Evolutionary conservation across 2,329 filamentous ascomycete genomes (phyloP).

Genomic region (Sporothrix variecibatus): DNA sequence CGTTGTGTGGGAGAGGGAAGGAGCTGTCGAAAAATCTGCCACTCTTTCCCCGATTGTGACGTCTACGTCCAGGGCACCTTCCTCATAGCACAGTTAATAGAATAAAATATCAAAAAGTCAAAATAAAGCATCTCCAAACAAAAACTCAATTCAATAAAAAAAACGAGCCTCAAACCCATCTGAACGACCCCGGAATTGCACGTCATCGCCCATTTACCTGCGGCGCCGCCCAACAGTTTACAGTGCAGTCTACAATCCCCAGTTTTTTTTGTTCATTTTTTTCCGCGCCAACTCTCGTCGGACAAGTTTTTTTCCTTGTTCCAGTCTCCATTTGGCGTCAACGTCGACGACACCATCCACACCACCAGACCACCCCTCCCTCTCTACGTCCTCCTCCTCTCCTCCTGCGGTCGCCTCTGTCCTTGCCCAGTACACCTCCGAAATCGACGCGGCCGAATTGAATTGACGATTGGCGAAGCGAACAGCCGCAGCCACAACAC

Average conservation of each 20-base stretch:
- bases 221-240: background rate
- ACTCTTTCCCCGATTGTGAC: background rate
- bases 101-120: background rate
- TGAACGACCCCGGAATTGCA: background rate
- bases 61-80: background rate
- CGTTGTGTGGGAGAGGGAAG: conserved; percentile 13
- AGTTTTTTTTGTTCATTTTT: conserved; percentile 27
- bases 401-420: background rate
- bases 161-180: background rate
- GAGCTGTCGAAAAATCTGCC: conserved; percentile 22
- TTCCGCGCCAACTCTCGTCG: conserved; percentile 26
- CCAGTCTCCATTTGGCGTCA: conserved; percentile 27
- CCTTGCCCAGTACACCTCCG: background rate
- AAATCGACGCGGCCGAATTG: conserved; percentile 6
- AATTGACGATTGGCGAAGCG: conserved; percentile 21
- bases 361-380: conserved; percentile 1
- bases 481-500: conserved; percentile 2
- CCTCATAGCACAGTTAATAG: background rate
- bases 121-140: background rate
- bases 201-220: background rate
- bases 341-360: conserved; percentile 17
- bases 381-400: background rate
- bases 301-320: conserved; percentile 28
- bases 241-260: conserved; percentile 19
- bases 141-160: background rate